Base-by-base conservation (phyloP, 768 basidiomycete species). In the Suillus decipiens region DNA sequence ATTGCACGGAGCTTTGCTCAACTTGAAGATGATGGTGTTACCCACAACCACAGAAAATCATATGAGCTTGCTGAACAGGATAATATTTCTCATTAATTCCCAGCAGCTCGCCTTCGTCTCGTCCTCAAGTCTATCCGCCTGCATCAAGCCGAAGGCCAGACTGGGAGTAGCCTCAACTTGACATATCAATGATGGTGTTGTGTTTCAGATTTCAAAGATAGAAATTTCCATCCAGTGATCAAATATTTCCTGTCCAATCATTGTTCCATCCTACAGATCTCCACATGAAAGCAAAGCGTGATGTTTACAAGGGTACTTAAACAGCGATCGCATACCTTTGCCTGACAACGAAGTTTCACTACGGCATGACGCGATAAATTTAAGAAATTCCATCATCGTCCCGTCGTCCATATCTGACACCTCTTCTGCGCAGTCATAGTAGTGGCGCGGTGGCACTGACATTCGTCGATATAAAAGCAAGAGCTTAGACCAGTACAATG, bases 281-380 rank as follows among this genome's bases (percentile, higher is more conserved):
- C 12, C 24, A 6, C 24, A 48, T 50, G 28, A 28, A 50, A 28
- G 7, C 7, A 50, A 50, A 28, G 6, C 28, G 28, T 33, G 31
- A 33, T 53, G 51, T 33, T 53, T 11, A 53, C 31, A 53, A 31
- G 51, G 19, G 31, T 34, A 33, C 51, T n/a, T n/a, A 33, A n/a
- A 53, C 19, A 56, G 2, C 55, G 37, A 56, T 55, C 54, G 54
- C 54, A 55, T 36, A 55, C n/a, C 34, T 36, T 24, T 15, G 17
- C 55, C 22, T 17, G 55, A 56, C 55, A 39, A 17, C 15, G n/a
- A n/a, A n/a, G n/a, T n/a, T n/a, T n/a, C n/a, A n/a, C n/a, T n/a
- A n/a, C n/a, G n/a, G n/a, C n/a, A 56, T 37, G 36, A 39, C 15
- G 24, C 36, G 24, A 56, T 14, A 22, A 37, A 39, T 39, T 15